Evolutionary conservation across 805 yeast species (phyloP), one percentile per base, ranked within the genome.

Genomic region (Kuraishia piskuri): DNA sequence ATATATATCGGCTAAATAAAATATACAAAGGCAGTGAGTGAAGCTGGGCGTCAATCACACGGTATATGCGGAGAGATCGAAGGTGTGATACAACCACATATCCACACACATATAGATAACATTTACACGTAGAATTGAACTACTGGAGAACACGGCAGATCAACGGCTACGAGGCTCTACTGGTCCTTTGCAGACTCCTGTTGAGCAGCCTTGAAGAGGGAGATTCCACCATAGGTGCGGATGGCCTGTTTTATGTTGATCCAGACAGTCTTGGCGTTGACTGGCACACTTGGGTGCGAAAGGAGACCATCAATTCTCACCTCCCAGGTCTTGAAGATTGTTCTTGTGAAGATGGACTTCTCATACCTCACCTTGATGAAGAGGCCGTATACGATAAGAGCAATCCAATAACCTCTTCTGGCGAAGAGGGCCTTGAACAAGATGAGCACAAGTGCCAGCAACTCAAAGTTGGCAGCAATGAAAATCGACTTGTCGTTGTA

Each of bases 281-380:
- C 77, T 19, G 86, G 84, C 20, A 82, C 71, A n/a, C 71, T 60
- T 47, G 84, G 79, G 61, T 73, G 73, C 53, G 80, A 78, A 46
- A 82, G 69, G 19, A 82, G 54, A 20, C 84, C 82, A 65, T 85
- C 61, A 50, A 79, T 59, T 59, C 84, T 74, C 50, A 86, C 83
- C 68, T 88, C 95, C 73, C 85, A 73, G 52, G 76, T 73, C 71
- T 86, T 82, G 64, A 89, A 73, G 31, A 82, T 83, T 57, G 78
- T 72, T 69, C 88, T 84, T 53, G 90, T 85, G 71, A 82, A 83
- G 26, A 80, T 73, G 2, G 94, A 86, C 59, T 82, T 83, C 64
- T 89, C 95, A 65, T 75, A 88, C 68, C 96, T 81, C 54, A 86
- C 68, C 68, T 88, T 88, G 68, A 90, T 75, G 71, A 91, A 91